A percentile compares a stretch with the other conserved stretches of the same genome.
Conservation (phyloP, 192 early-diverging fungal species). For the Umbelopsis sp. region DNA sequence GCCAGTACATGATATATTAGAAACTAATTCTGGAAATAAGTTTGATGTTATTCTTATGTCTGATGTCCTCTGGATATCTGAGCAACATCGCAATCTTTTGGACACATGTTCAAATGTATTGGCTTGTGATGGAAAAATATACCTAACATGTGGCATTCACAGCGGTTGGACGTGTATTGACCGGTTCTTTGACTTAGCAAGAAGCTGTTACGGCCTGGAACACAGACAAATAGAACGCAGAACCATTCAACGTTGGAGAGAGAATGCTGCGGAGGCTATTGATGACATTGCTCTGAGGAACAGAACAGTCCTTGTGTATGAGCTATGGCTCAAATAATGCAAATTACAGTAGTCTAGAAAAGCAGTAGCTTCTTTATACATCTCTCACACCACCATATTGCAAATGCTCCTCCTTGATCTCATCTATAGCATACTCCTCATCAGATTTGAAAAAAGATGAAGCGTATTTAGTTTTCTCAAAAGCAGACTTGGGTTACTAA, state of each 20-base stretch:
- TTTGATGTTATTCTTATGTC: conserved; percentile 16
- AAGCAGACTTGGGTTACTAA: no score
- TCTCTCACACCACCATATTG: neutral
- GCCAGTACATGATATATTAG: neutral
- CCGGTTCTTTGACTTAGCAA: neutral
- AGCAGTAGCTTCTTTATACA: neutral
- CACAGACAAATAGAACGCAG: neutral
- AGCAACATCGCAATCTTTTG: conserved; percentile 1
- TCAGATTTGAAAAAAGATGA: no score
- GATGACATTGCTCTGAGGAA: conserved; percentile 16
- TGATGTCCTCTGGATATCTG: conserved; percentile 8
- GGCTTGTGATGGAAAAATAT: neutral
- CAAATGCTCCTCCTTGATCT: no score
- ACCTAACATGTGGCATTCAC: conserved; percentile 8
- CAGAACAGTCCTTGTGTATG: neutral
- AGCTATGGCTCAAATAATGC: neutral
- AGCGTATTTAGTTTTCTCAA: no score
- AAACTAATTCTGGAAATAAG: neutral
- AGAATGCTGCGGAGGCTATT: neutral
- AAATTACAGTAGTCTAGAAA: neutral
- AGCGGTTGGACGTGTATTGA: conserved; percentile 6
- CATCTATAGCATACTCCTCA: no score
- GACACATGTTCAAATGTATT: neutral
- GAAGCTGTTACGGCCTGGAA: neutral
- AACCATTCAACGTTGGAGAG: neutral